Conservation (phyloP, 495 filamentous ascomycete genomes). For the Aspergillus incahuasiensis region DNA sequence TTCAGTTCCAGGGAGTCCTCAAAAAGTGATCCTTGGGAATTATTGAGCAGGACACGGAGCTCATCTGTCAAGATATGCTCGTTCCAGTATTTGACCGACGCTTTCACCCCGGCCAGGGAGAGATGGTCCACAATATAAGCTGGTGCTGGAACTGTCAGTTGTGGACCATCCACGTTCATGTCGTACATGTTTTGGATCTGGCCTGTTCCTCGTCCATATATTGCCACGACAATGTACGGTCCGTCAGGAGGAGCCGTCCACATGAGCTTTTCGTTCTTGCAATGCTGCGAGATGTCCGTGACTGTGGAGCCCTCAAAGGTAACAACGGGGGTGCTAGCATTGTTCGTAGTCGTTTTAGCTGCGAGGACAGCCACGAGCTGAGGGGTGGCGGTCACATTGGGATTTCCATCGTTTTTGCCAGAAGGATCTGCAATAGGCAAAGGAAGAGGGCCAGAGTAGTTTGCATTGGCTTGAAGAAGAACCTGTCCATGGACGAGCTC, state of each 20-base stretch:
- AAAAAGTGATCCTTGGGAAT: background rate
- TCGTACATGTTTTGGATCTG: conserved; percentile 5
- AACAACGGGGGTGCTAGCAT: background rate
- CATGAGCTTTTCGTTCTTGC: background rate
- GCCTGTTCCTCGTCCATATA: background rate
- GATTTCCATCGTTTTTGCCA: background rate
- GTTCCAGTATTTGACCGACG: background rate
- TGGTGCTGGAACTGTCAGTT: background rate
- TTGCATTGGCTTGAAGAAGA: background rate
- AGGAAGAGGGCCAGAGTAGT: background rate
- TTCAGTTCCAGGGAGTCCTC: conserved; percentile 1
- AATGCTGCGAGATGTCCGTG: too few relatives aligned
- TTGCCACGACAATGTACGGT: background rate
- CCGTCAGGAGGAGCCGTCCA: conserved; percentile 1
- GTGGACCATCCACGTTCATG: background rate
- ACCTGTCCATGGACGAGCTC: conserved; percentile 1
- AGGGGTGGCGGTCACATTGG: background rate
- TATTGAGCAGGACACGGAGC: background rate
- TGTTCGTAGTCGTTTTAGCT: background rate
- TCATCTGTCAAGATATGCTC: background rate
- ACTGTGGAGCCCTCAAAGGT: too few relatives aligned
- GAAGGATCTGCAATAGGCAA: background rate
- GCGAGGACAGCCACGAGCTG: background rate
- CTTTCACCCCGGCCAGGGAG: background rate
- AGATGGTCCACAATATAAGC: background rate